phyloP scores from a whole-genome alignment of 192 early-diverging fungal species.

The Coemansia sp. region DNA sequence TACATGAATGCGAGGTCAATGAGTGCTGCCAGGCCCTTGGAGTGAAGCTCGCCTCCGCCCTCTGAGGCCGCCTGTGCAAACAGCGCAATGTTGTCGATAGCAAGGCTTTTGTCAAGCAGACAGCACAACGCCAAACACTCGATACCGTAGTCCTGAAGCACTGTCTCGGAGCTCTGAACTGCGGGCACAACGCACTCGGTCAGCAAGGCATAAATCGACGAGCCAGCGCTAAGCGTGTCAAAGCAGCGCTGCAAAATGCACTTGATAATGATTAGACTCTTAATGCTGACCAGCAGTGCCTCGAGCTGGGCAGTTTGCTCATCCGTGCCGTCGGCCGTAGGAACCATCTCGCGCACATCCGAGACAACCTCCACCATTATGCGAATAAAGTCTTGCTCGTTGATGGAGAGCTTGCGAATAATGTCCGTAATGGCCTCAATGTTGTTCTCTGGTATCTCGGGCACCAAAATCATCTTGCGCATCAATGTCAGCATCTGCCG shows the following conservation, averaged over 20 bases:
- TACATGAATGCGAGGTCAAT: slow-evolving; percentile 51
- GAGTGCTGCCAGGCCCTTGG: slow-evolving; percentile 66
- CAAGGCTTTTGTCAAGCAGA: slow-evolving; percentile 68
- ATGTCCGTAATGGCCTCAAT: slow-evolving; percentile 73
- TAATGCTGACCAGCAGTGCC: slow-evolving; percentile 55
- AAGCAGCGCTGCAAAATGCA: slow-evolving; percentile 64
- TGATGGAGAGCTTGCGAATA: slow-evolving; percentile 68
- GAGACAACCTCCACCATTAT: slow-evolving; percentile 78
- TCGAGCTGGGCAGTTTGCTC: slow-evolving; percentile 42
- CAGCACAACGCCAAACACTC: slow-evolving; percentile 81
- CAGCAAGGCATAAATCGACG: slow-evolving; percentile 69
- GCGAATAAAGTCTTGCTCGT: slow-evolving; percentile 84
- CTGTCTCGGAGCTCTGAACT: slow-evolving; percentile 60
- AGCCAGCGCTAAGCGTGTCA: slow-evolving; percentile 65
- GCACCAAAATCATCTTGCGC: slow-evolving; percentile 71
- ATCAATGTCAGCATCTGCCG: slow-evolving; percentile 72
- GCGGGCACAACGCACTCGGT: slow-evolving; percentile 71
- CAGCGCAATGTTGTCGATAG: slow-evolving; percentile 64
- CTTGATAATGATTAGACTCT: slow-evolving; percentile 66
- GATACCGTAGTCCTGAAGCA: slow-evolving; percentile 71
- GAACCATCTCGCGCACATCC: slow-evolving; percentile 62
- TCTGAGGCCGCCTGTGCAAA: slow-evolving; percentile 63
- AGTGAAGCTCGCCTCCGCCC: slow-evolving; percentile 54
- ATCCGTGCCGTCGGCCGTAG: slow-evolving; percentile 23
- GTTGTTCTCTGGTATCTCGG: slow-evolving; percentile 73